Evolutionary conservation across 2,329 filamentous ascomycete genomes (phyloP), one percentile per base, ranked within the genome.

Genomic region (Colletotrichum falcatum): DNA sequence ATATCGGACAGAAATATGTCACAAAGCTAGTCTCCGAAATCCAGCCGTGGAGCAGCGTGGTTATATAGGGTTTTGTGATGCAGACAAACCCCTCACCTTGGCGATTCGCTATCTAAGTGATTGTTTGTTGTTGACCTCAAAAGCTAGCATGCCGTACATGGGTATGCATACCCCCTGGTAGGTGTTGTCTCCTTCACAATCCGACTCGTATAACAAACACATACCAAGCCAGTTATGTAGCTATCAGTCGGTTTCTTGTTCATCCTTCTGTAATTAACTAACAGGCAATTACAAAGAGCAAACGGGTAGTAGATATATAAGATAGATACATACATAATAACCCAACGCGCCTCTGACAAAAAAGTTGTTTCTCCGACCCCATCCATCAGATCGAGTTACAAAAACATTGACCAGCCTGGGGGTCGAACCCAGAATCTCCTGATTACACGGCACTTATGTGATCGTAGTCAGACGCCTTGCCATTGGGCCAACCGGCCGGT

Each of bases 391-490:
- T n/a, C 1, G 12, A 37, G 2, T 18, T 18, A 16, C 39, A 42
- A 42, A 42, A 70, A 14, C 30, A 11, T 26, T 70, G 67, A 70
- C 67, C 67, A 70, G 67, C 67, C 67, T 70, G 67, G 63, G 67
- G 63, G 67, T 70, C 67, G 67, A 70, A 70, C 67, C 67, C 67
- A 70, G 67, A 70, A 70, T 70, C 67, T 70, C 67, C 67, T 70
- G 67, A 70, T 70, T n/a, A n/a, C n/a, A n/a, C n/a, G n/a, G 8
- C 60, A 63, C 9, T 0, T 20, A 9, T n/a, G n/a, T n/a, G n/a
- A n/a, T 82, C 79, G 80, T 81, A 81, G 80, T 82, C 80, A 82
- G 79, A 82, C 80, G 80, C 79, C 80, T 81, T 82, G 80, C 76
- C 80, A 82, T 80, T 80, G 78, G 78, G 77, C 78, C 78, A 81